phyloP scores from a whole-genome alignment of 2,329 filamentous ascomycete species.

The Lasiodiplodia sp. region DNA sequence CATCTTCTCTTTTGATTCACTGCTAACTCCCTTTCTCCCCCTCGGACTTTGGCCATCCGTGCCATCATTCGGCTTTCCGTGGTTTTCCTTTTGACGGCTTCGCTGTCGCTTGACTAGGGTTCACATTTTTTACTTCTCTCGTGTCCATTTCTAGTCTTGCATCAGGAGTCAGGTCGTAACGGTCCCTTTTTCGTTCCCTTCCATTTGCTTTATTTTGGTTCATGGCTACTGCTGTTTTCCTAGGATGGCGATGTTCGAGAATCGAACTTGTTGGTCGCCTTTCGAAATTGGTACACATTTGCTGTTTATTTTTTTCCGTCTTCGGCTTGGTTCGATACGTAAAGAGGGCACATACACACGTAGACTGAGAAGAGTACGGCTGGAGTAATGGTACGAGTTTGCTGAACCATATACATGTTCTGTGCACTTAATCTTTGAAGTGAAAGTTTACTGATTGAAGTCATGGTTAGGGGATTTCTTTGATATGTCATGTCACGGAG shows the following conservation, averaged over 20 bases:
- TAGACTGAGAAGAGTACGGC: background rate
- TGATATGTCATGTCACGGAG: background rate
- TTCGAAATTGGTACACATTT: background rate
- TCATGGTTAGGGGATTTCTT: background rate
- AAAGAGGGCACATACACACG: background rate
- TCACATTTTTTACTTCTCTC: background rate
- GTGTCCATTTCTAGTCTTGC: background rate
- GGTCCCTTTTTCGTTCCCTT: background rate
- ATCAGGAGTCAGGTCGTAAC: background rate
- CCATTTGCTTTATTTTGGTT: background rate
- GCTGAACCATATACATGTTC: background rate
- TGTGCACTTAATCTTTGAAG: background rate
- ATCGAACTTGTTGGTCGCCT: background rate
- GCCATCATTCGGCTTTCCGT: background rate
- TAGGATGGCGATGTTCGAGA: background rate
- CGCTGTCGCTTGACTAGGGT: background rate
- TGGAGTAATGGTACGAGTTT: background rate
- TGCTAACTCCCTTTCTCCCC: background rate
- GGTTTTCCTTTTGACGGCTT: background rate
- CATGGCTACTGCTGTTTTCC: background rate
- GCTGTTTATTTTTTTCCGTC: background rate
- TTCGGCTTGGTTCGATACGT: background rate
- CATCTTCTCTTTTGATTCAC: background rate
- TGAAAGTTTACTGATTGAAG: background rate
- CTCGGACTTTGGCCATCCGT: background rate